Percentiles rank a stretch among this genome's conserved stretches.
phyloP scores from a whole-genome alignment of 768 basidiomycete species.

The Leccinum rimulosum region DNA sequence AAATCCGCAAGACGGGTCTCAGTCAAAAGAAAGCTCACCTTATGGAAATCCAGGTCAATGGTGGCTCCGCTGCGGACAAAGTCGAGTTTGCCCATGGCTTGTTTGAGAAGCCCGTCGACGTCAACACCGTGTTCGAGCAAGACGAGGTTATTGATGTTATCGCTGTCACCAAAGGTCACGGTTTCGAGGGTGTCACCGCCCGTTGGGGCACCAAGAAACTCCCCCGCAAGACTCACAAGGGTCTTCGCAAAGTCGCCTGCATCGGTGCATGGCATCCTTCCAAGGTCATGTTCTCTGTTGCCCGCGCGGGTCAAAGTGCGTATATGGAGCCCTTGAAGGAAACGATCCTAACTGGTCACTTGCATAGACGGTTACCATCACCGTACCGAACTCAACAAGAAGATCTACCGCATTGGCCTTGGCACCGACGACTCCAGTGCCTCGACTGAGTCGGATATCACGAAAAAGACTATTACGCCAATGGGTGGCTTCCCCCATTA shows the following conservation, averaged over 20 bases:
- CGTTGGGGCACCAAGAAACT: constrained; percentile 99
- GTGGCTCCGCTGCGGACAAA: constrained; percentile 94
- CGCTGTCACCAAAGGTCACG: constrained; percentile 98
- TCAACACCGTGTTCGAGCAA: constrained; percentile 87
- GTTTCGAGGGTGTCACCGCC: constrained; percentile 99
- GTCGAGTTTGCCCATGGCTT: constrained; percentile 91
- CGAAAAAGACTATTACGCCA: constrained; percentile 91
- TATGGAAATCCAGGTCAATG: constrained; percentile 99
- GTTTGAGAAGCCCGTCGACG: constrained; percentile 95
- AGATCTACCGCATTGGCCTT: constrained; percentile 92
- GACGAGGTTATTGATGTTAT: constrained; percentile 96
- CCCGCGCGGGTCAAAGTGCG: constrained; percentile 99
- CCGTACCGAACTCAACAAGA: constrained; percentile 98
- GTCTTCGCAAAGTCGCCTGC: constrained; percentile 99
- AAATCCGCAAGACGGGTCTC: constrained; percentile 97
- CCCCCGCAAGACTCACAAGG: constrained; percentile 98
- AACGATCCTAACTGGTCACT: constrained; percentile 4
- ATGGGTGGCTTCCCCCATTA: constrained; percentile 99
- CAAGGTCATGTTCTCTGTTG: constrained; percentile 99
- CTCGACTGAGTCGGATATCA: constrained; percentile 92
- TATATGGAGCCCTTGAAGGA: constrained; percentile 18
- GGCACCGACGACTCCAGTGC: constrained; percentile 79
- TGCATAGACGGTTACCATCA: constrained; percentile 89
- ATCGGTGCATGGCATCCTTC: constrained; percentile 98
- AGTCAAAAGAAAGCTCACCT: constrained; percentile 99